Percentiles rank a stretch among this genome's conserved stretches.
These are phyloP conservation scores for Eimeria necatrix DNA, from an alignment of 169 alveolate genomes.

Conservation along the genomic window DNA sequence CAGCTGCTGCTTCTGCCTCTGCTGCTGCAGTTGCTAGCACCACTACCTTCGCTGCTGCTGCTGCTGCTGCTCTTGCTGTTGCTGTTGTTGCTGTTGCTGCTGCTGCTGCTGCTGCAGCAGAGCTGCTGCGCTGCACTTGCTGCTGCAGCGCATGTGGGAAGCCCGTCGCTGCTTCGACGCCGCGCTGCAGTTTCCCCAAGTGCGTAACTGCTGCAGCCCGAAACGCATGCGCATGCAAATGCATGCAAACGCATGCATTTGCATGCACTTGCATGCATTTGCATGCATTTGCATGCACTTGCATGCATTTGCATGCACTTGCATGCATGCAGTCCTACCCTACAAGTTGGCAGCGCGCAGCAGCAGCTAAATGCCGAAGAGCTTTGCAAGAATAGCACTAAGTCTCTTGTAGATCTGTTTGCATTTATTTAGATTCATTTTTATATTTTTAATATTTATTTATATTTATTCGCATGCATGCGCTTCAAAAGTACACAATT, in stretches of 20 bases:
- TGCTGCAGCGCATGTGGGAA: conserved; percentile 28
- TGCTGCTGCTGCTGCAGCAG: conserved; percentile 20
- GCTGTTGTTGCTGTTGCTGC: neutral
- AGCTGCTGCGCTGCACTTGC: neutral
- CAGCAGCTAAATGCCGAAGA: too few relatives aligned
- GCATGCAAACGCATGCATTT: neutral
- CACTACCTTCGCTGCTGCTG: neutral
- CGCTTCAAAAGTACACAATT: neutral
- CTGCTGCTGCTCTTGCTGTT: neutral
- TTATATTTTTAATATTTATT: neutral
- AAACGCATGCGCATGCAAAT: neutral
- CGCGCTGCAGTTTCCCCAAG: conserved; percentile 18
- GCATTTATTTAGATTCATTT: neutral
- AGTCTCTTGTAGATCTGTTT: too few relatives aligned
- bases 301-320: neutral
- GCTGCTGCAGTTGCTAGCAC: conserved; percentile 53
- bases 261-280: neutral
- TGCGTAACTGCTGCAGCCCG: neutral
- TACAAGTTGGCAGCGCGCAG: too few relatives aligned
- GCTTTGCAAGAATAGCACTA: too few relatives aligned
- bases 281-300: neutral
- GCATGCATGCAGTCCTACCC: too few relatives aligned
- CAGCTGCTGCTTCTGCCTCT: neutral
- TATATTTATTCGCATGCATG: neutral
- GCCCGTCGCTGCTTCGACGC: conserved; percentile 27